Percentiles rank a stretch among this genome's conserved stretches.
These are phyloP conservation scores for Geranomyces michiganensis DNA, from an alignment of 192 early-diverging fungal species.

Conservation along the genomic window DNA sequence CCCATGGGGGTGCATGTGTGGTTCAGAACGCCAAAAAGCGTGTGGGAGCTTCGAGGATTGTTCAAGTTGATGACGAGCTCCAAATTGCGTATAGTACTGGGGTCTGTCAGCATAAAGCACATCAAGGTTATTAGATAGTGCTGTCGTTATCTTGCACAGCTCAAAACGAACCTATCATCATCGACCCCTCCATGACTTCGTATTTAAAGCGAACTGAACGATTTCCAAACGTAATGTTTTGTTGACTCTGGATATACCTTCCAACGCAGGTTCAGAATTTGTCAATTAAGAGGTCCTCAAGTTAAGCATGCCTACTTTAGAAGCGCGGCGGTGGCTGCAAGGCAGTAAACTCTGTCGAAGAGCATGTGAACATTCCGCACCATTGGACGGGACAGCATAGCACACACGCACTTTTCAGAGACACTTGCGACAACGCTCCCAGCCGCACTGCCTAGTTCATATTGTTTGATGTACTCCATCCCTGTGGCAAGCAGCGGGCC, in stretches of 20 bases:
- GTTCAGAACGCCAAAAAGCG: constrained; percentile 64
- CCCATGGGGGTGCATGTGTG: constrained; percentile 71
- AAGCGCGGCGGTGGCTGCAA: constrained; percentile 57
- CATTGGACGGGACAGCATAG: not conserved
- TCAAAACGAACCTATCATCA: constrained; percentile 44
- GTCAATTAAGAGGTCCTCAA: constrained; percentile 8
- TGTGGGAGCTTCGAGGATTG: constrained; percentile 50
- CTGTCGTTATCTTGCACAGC: not conserved
- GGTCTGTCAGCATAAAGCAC: constrained; percentile 50
- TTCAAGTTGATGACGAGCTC: constrained; percentile 61
- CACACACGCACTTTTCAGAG: constrained; percentile 43
- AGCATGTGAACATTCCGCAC: constrained; percentile 4
- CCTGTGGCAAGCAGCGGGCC: not conserved
- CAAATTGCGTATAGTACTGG: constrained; percentile 60
- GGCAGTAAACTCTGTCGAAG: constrained; percentile 52
- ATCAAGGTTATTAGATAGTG: not conserved
- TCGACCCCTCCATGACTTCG: constrained; percentile 52
- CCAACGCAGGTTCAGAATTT: not conserved
- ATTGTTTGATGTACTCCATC: constrained; percentile 38
- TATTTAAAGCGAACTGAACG: constrained; percentile 63
- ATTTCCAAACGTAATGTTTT: constrained; percentile 54
- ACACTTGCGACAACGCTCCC: constrained; percentile 46
- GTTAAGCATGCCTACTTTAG: constrained; percentile 42
- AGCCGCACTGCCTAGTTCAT: constrained; percentile 53
- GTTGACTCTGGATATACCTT: constrained; percentile 54